Evolutionary conservation across 1,284 basidiomycete species (phyloP), one percentile per base, ranked within the genome.

Genomic region (Trichosporon sp.): DNA sequence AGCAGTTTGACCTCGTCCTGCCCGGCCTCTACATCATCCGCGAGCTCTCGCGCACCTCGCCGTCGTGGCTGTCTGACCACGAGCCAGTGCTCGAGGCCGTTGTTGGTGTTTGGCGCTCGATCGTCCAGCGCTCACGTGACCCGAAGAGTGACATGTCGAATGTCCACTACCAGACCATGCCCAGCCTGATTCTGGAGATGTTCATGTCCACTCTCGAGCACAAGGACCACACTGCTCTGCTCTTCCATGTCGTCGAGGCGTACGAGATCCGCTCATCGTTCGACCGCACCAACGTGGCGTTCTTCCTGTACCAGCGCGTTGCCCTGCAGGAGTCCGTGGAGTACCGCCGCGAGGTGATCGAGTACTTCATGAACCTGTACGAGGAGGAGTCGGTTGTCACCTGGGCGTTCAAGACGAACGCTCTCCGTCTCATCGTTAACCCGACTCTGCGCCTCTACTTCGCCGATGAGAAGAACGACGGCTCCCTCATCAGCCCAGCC

Each of bases 231-330:
- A 89, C 96, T 68, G 93, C 98, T 77, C 86, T 98, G 2, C 86
- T 98, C 48, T 95, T 98, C 81, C 94, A 97, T 70, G 86, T 98
- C 54, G 89, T 94, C 66, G 89, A 91, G 43, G 86, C 95, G 54
- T 98, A 92, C 85, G 91, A 91, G 38, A 91, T 92, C 75, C 89
- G 90, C 72, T 87, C 92, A 12, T 90, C 92, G 2, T 89, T 96
- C 80, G 95, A 99, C 79, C 86, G 93, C 54, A 89, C 93, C 35
- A 88, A 87, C 66, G 86, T 92, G n/a, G 91, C 92, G 0, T 90
- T 91, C 73, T 98, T 98, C 86, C 88, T 99, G 19, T 96, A 96
- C 81, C 86, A 89, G 38, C 92, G 94, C 76, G 91, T 97, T 43
- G 92, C 94, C 4, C 79, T 87, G 46, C 84, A 85, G 72, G 84